Conservation (phyloP, 1,139 yeast genomes). For the Pichia sp. region DNA sequence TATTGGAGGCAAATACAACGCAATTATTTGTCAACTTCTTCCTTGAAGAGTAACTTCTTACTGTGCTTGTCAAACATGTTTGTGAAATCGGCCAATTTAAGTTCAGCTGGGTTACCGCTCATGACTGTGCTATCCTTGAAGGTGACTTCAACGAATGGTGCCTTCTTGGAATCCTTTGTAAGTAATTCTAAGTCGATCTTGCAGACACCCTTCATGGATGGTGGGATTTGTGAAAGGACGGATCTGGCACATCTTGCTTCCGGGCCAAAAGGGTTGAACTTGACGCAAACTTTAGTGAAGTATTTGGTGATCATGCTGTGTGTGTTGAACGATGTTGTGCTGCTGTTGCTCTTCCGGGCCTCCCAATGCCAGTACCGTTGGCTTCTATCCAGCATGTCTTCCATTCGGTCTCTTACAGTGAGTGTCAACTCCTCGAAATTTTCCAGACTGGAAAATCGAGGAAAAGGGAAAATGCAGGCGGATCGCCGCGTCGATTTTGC, state of each 20-base stretch:
- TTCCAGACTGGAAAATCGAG: no score
- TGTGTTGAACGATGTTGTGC: not conserved
- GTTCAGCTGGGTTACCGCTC: conserved; percentile 61
- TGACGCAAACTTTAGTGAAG: conserved; percentile 73
- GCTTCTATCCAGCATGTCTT: no score
- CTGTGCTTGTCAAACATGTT: conserved; percentile 67
- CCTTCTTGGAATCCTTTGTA: conserved; percentile 40
- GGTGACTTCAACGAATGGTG: conserved; percentile 67
- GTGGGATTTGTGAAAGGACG: conserved; percentile 79
- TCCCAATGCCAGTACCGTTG: no score
- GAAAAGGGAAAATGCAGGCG: no score
- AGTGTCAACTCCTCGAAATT: no score
- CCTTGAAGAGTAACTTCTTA: conserved; percentile 64
- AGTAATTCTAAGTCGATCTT: conserved; percentile 55
- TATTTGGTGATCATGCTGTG: conserved; percentile 77
- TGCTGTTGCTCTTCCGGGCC: no score
- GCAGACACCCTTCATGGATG: conserved; percentile 53
- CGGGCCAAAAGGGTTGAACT: conserved; percentile 72
- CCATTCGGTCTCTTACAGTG: no score
- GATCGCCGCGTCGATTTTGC: not conserved
- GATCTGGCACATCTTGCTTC: conserved; percentile 82
- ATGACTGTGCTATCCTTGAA: conserved; percentile 79
- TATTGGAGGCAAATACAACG: not conserved
- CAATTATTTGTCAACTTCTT: conserved; percentile 47
- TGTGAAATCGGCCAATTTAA: conserved; percentile 53